phyloP scores from a whole-genome alignment of 2,329 filamentous ascomycete genomes.

The Trichoderma aggressivum region DNA sequence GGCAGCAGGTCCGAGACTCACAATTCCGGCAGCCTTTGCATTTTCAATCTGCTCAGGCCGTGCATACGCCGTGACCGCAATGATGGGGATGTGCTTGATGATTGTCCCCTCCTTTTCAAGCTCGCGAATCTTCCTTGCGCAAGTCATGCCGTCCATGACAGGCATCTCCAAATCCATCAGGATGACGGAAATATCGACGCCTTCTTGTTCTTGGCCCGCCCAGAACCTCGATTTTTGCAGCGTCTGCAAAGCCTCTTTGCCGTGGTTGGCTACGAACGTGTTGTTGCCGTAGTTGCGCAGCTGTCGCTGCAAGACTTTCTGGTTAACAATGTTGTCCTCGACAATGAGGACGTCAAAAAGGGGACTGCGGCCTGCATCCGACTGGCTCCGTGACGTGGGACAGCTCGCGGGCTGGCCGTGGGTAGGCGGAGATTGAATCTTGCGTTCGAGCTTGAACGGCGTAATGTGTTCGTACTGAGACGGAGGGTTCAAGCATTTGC shows the following conservation, averaged over 20 bases:
- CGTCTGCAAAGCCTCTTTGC: constrained; percentile 58
- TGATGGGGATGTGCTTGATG: constrained; percentile 67
- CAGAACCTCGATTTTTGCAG: constrained; percentile 56
- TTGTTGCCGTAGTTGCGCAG: constrained; percentile 59
- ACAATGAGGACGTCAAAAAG: constrained; percentile 60
- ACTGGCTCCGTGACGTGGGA: constrained; percentile 16
- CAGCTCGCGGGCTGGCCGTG: constrained; percentile 23
- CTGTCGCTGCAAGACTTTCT: constrained; percentile 60
- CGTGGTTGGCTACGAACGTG: constrained; percentile 62
- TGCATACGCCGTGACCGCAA: constrained; percentile 80
- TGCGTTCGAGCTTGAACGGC: constrained; percentile 36
- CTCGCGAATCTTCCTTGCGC: constrained; percentile 65
- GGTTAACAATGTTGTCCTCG: constrained; percentile 66
- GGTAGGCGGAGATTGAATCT: constrained; percentile 24
- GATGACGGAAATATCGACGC: constrained; percentile 61
- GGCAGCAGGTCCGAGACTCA: constrained; percentile 38
- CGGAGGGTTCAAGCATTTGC: constrained; percentile 47
- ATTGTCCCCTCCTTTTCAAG: constrained; percentile 62
- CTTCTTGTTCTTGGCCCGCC: constrained; percentile 45
- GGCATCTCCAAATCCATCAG: constrained; percentile 84
- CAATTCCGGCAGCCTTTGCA: constrained; percentile 70
- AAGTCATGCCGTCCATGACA: constrained; percentile 76
- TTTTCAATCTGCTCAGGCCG: constrained; percentile 69
- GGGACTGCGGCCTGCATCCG: constrained; percentile 26
- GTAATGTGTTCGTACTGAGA: constrained; percentile 37